Evolutionary conservation across 1,139 yeast species (phyloP).

Genomic region (Suhomyces coccinellae): DNA sequence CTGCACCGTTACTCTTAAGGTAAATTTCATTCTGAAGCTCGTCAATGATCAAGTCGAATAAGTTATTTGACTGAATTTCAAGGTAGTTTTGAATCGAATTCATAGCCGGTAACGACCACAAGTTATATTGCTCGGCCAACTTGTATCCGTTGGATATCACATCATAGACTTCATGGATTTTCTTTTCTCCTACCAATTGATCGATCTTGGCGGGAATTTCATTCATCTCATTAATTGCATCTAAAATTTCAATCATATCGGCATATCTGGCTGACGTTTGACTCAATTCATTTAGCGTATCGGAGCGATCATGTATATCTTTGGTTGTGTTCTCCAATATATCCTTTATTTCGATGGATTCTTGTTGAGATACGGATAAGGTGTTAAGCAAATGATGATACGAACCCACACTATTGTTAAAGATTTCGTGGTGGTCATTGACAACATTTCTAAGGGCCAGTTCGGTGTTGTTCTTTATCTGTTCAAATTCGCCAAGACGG

Average conservation of each 20-base stretch:
- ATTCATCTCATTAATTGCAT: slow-evolving; percentile 64
- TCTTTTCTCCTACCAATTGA: slow-evolving; percentile 61
- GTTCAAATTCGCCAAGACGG: slow-evolving; percentile 58
- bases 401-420: slow-evolving; percentile 60
- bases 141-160: slow-evolving; percentile 57
- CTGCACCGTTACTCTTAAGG: slow-evolving; percentile 39
- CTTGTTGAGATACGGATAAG: slow-evolving; percentile 57
- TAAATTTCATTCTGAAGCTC: slow-evolving; percentile 76
- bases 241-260: slow-evolving; percentile 70
- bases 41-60: slow-evolving; percentile 73
- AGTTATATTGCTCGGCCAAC: slow-evolving; percentile 56
- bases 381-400: slow-evolving; percentile 47
- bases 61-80: slow-evolving; percentile 59
- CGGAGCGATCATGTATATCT: slow-evolving; percentile 56
- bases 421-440: slow-evolving; percentile 79
- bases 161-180: slow-evolving; percentile 68
- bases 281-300: slow-evolving; percentile 62
- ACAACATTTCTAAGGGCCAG: slow-evolving; percentile 67
- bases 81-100: slow-evolving; percentile 57
- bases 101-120: slow-evolving; percentile 67
- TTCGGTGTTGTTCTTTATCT: slow-evolving; percentile 55
- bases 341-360: slow-evolving; percentile 39
- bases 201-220: slow-evolving; percentile 66
- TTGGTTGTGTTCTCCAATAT: slow-evolving; percentile 47
- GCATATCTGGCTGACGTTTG: slow-evolving; percentile 61